Conservation (phyloP, 1,284 basidiomycete species). For the Malassezia sympodialis region DNA sequence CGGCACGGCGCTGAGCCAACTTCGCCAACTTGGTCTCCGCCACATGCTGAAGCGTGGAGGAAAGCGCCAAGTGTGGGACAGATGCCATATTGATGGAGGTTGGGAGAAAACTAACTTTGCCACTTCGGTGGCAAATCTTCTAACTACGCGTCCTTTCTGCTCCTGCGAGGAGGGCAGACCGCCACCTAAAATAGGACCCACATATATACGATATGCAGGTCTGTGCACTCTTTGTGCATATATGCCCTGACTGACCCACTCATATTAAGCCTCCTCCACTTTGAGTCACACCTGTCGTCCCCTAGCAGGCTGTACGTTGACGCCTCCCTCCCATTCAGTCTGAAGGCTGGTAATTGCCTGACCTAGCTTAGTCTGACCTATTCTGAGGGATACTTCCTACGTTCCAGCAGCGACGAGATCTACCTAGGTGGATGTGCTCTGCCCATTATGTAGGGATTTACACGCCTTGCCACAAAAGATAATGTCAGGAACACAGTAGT, state of each 20-base stretch:
- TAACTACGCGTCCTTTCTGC: background rate
- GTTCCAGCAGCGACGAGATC: no score
- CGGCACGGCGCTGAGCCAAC: background rate
- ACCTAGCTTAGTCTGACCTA: no score
- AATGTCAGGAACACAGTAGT: no score
- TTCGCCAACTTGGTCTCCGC: background rate
- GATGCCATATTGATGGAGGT: background rate
- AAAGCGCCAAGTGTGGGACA: background rate
- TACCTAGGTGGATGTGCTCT: no score
- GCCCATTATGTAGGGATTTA: no score
- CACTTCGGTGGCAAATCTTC: background rate
- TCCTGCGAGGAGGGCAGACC: background rate
- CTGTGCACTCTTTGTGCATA: background rate
- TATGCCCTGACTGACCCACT: no score
- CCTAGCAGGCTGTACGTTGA: no score
- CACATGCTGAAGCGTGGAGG: background rate
- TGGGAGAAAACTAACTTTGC: background rate
- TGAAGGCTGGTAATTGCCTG: no score
- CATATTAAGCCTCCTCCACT: background rate
- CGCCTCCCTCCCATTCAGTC: no score
- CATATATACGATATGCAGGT: background rate
- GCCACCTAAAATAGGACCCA: background rate
- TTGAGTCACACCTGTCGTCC: no score
- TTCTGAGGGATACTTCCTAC: no score
- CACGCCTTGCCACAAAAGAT: no score